Evolutionary conservation across 768 basidiomycete species (phyloP).

Genomic region (Suillus fuscotomentosus): DNA sequence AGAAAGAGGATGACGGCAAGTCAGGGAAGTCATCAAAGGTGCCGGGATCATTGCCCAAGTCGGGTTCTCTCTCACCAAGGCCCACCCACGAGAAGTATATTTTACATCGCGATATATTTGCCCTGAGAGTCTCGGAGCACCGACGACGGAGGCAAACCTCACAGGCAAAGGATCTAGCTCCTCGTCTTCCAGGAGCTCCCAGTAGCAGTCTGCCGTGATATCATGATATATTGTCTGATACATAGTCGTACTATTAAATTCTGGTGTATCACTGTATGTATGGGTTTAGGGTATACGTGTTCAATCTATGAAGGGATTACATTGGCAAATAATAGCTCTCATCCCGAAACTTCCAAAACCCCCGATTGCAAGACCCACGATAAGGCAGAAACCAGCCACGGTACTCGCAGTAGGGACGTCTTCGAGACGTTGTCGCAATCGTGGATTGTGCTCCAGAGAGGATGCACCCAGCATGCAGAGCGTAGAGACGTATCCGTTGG

Average conservation of each 20-base stretch:
- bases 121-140: constrained; percentile 77
- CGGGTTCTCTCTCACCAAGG: constrained; percentile 32
- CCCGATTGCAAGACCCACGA: constrained; percentile 72
- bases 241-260: neutral
- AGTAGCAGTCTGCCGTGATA: constrained; percentile 21
- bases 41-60: constrained; percentile 25
- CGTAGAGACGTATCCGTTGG: constrained; percentile 80
- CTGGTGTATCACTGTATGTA: neutral
- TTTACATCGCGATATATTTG: constrained; percentile 82
- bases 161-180: constrained; percentile 68
- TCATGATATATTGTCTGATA: neutral
- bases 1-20: constrained; percentile 33
- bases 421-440: constrained; percentile 62
- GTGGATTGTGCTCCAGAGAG: constrained; percentile 77
- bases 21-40: constrained; percentile 15
- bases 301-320: constrained; percentile 62
- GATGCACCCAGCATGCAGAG: constrained; percentile 81
- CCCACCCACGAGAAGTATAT: constrained; percentile 71
- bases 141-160: constrained; percentile 63
- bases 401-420: constrained; percentile 88
- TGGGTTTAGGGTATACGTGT: neutral
- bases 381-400: constrained; percentile 73
- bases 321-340: constrained; percentile 61
- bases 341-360: constrained; percentile 83
- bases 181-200: constrained; percentile 68